Conservation (phyloP, 331 rosid genomes). For the Malus hybrid region DNA sequence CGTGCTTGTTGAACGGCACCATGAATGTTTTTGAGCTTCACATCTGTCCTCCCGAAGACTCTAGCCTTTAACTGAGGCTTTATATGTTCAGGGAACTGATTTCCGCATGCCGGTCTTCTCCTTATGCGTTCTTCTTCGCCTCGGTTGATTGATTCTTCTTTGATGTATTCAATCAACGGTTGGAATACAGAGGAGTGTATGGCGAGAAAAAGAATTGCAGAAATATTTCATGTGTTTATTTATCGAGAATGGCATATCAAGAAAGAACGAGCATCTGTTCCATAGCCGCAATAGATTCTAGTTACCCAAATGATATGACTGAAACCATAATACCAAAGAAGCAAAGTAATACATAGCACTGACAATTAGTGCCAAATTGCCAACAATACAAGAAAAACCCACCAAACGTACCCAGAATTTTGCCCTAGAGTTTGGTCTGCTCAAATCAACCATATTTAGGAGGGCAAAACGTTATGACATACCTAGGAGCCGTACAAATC, state of each 20-base stretch:
- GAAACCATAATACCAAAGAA: background rate
- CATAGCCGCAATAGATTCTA: too few relatives aligned
- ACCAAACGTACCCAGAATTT: background rate
- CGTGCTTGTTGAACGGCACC: background rate
- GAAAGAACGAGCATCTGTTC: too few relatives aligned
- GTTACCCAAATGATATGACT: background rate
- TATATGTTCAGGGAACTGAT: too few relatives aligned
- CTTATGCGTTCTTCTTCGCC: too few relatives aligned
- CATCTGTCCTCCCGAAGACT: background rate
- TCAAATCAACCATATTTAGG: slow-evolving; percentile 19
- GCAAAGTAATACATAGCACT: background rate
- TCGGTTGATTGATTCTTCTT: too few relatives aligned
- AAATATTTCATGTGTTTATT: too few relatives aligned
- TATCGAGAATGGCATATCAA: too few relatives aligned
- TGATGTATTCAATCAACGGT: too few relatives aligned
- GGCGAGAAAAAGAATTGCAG: too few relatives aligned
- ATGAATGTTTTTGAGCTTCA: background rate
- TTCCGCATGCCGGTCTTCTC: too few relatives aligned
- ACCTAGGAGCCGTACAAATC: slow-evolving; percentile 41
- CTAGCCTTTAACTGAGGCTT: background rate
- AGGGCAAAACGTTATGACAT: slow-evolving; percentile 55
- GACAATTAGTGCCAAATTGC: background rate
- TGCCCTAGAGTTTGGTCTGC: background rate
- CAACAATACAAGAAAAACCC: background rate
- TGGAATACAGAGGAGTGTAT: too few relatives aligned